phyloP scores from a whole-genome alignment of 495 filamentous ascomycete species.

The Bacidia rubella region DNA sequence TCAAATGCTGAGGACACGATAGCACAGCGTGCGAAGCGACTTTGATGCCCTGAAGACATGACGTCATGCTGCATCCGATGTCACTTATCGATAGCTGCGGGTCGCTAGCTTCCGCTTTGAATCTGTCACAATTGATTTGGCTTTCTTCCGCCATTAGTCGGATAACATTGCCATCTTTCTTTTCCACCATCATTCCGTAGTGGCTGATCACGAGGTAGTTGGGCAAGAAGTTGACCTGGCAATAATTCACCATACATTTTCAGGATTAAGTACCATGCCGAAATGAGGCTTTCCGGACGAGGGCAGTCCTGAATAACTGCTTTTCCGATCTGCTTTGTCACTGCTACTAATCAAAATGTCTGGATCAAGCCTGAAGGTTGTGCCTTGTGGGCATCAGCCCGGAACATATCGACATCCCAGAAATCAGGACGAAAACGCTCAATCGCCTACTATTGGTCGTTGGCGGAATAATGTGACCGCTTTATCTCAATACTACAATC shows the following conservation, averaged over 20 bases:
- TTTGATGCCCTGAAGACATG: neutral
- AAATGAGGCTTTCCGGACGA: too few relatives aligned
- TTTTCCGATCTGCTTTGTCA: too few relatives aligned
- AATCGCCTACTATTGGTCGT: conserved; percentile 21
- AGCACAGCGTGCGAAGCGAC: neutral
- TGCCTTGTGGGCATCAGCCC: neutral
- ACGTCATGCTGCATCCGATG: neutral
- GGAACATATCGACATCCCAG: neutral
- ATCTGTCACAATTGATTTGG: neutral
- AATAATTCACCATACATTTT: too few relatives aligned
- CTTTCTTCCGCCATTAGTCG: neutral
- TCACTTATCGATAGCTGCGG: neutral
- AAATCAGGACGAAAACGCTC: neutral
- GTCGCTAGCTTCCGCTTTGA: neutral
- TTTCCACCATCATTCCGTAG: too few relatives aligned
- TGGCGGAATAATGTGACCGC: conserved; percentile 42
- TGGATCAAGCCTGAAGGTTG: neutral
- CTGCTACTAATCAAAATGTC: too few relatives aligned
- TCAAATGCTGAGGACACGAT: neutral
- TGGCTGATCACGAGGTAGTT: too few relatives aligned
- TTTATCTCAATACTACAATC: conserved; percentile 44
- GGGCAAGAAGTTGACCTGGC: too few relatives aligned
- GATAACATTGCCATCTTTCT: too few relatives aligned
- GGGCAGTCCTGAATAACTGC: too few relatives aligned
- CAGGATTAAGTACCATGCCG: too few relatives aligned